These are phyloP conservation scores for Clohesyomyces aquaticus DNA, from an alignment of 495 filamentous ascomycete genomes.

Conservation along the genomic window DNA sequence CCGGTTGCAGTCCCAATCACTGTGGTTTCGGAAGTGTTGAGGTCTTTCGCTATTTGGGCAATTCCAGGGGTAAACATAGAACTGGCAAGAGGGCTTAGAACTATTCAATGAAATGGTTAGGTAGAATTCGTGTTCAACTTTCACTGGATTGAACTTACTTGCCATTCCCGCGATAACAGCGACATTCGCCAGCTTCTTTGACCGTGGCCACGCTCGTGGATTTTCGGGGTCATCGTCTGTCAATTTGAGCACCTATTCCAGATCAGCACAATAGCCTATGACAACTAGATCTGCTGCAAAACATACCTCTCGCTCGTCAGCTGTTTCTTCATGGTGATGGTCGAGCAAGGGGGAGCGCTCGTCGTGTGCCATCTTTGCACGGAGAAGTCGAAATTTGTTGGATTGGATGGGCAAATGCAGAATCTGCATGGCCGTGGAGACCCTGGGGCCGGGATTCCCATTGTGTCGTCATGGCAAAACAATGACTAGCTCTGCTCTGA, in stretches of 20 bases:
- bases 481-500: background rate
- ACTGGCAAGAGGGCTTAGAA: conserved; percentile 25
- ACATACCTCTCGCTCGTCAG: conserved; percentile 8
- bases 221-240: conserved; percentile 15
- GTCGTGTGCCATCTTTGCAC: background rate
- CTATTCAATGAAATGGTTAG: background rate
- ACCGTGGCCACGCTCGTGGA: conserved; percentile 25
- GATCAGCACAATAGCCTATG: background rate
- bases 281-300: background rate
- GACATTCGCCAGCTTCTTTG: conserved; percentile 28
- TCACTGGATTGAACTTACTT: conserved; percentile 3
- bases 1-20: conserved; percentile 37
- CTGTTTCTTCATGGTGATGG: conserved; percentile 1
- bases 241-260: conserved; percentile 6
- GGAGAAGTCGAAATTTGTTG: background rate
- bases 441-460: background rate
- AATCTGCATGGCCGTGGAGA: background rate
- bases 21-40: conserved; percentile 12
- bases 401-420: background rate
- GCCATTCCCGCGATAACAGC: conserved; percentile 29
- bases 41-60: conserved; percentile 32
- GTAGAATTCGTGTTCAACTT: background rate
- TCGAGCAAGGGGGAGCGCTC: conserved; percentile 16
- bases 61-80: conserved; percentile 42
- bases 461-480: background rate